Base-by-base conservation (phyloP, 2,329 filamentous ascomycete species). In the Cladosporium sp. region DNA sequence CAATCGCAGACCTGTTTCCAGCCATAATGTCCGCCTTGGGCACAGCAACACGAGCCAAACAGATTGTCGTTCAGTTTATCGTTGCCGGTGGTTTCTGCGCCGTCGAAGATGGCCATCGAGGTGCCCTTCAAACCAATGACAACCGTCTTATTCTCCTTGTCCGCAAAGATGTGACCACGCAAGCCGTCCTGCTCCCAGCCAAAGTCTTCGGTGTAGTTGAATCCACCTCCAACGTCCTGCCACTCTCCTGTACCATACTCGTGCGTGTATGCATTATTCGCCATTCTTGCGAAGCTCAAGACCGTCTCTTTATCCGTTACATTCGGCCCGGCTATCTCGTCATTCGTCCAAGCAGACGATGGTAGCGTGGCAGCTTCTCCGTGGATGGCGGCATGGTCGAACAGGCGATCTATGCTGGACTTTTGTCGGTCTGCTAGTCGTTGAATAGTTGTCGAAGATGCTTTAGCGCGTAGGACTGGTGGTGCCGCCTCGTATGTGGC, bases 41-140 rank as follows among this genome's bases (percentile, higher is more conserved):
- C 94, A 78, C 93, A 98, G 78, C 94, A 98, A 79, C 93, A 98
- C 76, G 93, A 95, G 81, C 97, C 97, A 78, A 96, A 96, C n/a
- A 98, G 83, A 75, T 98, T 98, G 79, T 98, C 94, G 76, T 97
- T 98, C 73, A 92, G 83, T 80, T 97, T 97, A 80, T 98, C 94
- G 70, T 96, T 96, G 29, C 92, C 96, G 0, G 93, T 97, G 1
- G 93, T 97, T 58, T 92, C 93, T 35, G 93, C 91, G 18, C 94
- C 94, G 76, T 97, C 93, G 75, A 96, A 97, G 4, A 97, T 89
- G 14, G 94, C 93, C 5, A 89, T 87, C 8, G 79, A 67, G 35
- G 66, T 67, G 23, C 65, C 58, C 79, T 98, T 98, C 62, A 98
- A 80, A 7, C 92, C 93, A 69, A 97, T 93, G 49, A 97, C 88